Percentiles rank a stretch among this genome's conserved stretches.
These are phyloP conservation scores for Yamadazyma dushanensis DNA, from an alignment of 1,139 yeast species.

Conservation along the genomic window DNA sequence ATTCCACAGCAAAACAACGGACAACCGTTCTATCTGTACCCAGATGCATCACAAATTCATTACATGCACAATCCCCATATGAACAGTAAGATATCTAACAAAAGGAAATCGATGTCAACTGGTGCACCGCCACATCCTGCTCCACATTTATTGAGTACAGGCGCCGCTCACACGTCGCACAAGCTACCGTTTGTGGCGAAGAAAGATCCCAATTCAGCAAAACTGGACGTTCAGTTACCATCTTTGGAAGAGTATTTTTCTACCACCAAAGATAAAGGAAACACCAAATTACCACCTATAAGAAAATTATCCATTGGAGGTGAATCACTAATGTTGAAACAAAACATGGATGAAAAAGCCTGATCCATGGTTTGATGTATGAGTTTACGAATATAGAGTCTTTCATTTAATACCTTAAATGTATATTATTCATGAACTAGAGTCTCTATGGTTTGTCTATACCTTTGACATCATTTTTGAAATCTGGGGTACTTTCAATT, in stretches of 20 bases:
- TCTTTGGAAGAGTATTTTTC: constrained; percentile 19
- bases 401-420: not conserved
- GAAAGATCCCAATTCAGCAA: not conserved
- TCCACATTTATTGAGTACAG: not conserved
- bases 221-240: constrained; percentile 15
- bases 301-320: not conserved
- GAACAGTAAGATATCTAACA: not conserved
- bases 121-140: constrained; percentile 2
- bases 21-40: constrained; percentile 25
- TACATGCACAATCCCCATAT: constrained; percentile 6
- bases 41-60: constrained; percentile 24
- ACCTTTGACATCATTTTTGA: constrained; percentile 13
- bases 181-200: not conserved
- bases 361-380: not conserved
- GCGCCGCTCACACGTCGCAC: not conserved
- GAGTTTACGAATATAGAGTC: not conserved
- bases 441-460: not conserved
- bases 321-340: not conserved
- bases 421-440: not conserved
- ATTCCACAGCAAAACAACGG: constrained; percentile 7
- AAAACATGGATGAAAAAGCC: not conserved
- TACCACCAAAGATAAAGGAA: constrained; percentile 5
- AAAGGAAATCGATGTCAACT: not conserved
- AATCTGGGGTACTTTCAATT: constrained; percentile 38
- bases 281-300: constrained; percentile 20